Percentiles rank a stretch among this genome's conserved stretches.
phyloP scores from a whole-genome alignment of 306 rosid species.

The Pyrus communis region DNA sequence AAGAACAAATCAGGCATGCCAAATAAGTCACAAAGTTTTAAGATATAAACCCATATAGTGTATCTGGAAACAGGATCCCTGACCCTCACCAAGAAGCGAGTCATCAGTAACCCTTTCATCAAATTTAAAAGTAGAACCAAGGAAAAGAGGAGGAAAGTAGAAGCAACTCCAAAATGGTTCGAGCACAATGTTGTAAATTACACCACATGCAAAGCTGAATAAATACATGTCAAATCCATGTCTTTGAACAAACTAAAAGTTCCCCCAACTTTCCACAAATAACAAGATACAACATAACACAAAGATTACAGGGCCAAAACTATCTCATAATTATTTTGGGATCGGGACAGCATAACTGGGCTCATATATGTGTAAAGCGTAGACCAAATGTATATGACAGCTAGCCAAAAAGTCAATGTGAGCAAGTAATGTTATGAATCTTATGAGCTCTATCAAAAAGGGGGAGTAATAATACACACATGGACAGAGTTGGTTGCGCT shows the following conservation, averaged over 20 bases:
- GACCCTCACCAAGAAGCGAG: too few relatives aligned
- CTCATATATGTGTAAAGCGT: neutral
- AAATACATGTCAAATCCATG: neutral
- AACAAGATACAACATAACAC: neutral
- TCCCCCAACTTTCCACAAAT: neutral
- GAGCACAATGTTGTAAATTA: neutral
- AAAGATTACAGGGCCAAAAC: neutral
- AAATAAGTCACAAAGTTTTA: too few relatives aligned
- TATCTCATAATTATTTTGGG: neutral
- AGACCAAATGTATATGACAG: neutral
- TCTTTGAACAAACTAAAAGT: neutral
- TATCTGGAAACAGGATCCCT: too few relatives aligned
- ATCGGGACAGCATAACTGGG: neutral
- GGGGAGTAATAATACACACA: constrained; percentile 33
- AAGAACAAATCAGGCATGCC: too few relatives aligned
- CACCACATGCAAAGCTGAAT: neutral
- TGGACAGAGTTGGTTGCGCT: constrained; percentile 35
- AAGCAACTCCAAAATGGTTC: neutral
- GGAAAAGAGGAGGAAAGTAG: neutral
- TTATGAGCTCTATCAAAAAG: constrained; percentile 1
- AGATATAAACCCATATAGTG: too few relatives aligned
- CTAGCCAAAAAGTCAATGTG: constrained; percentile 2
- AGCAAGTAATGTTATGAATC: neutral
- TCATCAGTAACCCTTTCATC: too few relatives aligned
- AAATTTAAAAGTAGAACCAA: too few relatives aligned